Evolutionary conservation across 2,329 filamentous ascomycete genomes (phyloP).

Genomic region (Neodidymelliopsis sp.): DNA sequence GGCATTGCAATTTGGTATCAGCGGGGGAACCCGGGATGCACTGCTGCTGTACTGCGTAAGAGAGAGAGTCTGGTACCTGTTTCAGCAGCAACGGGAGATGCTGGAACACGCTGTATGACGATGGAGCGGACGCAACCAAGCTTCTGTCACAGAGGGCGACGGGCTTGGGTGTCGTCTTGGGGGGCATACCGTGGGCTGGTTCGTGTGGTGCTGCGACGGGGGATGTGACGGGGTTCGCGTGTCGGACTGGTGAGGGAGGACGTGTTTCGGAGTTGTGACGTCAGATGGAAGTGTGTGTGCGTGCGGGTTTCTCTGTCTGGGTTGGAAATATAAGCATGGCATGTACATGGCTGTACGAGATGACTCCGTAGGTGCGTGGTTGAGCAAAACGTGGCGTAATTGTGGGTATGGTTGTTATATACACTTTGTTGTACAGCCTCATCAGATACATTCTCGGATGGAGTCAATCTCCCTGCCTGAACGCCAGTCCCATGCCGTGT

Average conservation of each 20-base stretch:
- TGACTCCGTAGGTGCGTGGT: neutral
- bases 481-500: constrained; percentile 25
- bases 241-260: neutral
- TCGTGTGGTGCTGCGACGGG: neutral
- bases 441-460: constrained; percentile 2
- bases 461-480: constrained; percentile 17
- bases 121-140: constrained; percentile 6
- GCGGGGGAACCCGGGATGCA: neutral
- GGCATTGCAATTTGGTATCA: neutral
- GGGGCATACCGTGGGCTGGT: too few relatives aligned
- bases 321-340: neutral
- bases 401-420: constrained; percentile 19
- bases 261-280: constrained; percentile 1
- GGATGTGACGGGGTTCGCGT: neutral
- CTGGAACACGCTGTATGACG: neutral
- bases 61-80: constrained; percentile 20
- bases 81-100: neutral
- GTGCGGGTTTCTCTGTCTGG: neutral
- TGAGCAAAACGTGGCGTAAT: neutral
- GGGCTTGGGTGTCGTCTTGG: constrained; percentile 10
- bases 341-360: neutral
- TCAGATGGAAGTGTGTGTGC: neutral
- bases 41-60: too few relatives aligned
- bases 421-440: constrained; percentile 22
- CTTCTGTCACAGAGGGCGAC: constrained; percentile 15